A percentile compares a stretch with the other conserved stretches of the same genome.
These are phyloP conservation scores for Kazachstania sp. DNA, from an alignment of 1,139 yeast genomes.

Conservation along the genomic window DNA sequence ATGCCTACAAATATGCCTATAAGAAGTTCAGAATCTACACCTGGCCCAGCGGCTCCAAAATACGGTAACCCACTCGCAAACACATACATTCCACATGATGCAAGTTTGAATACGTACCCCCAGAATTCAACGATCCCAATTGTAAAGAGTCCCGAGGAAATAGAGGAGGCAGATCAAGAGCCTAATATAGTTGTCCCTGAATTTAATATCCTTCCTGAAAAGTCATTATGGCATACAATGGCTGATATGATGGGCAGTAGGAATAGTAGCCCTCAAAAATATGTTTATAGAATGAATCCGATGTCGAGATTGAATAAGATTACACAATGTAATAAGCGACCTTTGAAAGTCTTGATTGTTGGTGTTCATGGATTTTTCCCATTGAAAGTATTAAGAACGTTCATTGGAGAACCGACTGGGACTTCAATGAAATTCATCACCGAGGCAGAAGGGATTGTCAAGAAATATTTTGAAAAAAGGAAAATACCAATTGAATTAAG, in stretches of 20 bases:
- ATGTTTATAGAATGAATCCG: slow-evolving; percentile 20
- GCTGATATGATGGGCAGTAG: slow-evolving; percentile 14
- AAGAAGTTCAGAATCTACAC: not conserved
- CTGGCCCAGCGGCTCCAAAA: slow-evolving; percentile 4
- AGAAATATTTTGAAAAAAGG: slow-evolving; percentile 58
- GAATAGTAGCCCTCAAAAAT: slow-evolving; percentile 13
- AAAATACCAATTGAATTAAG: slow-evolving; percentile 56
- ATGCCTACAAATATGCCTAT: not conserved
- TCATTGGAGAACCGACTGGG: slow-evolving; percentile 90
- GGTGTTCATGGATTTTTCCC: slow-evolving; percentile 98
- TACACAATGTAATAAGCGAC: slow-evolving; percentile 16
- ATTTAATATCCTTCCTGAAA: slow-evolving; percentile 25
- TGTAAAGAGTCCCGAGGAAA: not conserved
- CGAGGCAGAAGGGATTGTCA: slow-evolving; percentile 73
- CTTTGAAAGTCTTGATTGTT: slow-evolving; percentile 44
- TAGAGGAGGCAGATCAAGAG: slow-evolving; percentile 12
- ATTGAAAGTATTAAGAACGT: slow-evolving; percentile 68
- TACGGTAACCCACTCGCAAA: slow-evolving; percentile 14
- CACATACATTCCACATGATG: slow-evolving; percentile 18
- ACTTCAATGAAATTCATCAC: slow-evolving; percentile 79
- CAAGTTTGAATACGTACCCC: slow-evolving; percentile 12
- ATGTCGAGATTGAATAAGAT: slow-evolving; percentile 13
- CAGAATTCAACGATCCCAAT: not conserved
- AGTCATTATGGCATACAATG: slow-evolving; percentile 20
- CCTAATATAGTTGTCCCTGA: slow-evolving; percentile 28